A percentile compares a stretch with the other conserved stretches of the same genome.
These are phyloP conservation scores for Phytophthora ramorum DNA, from an alignment of 352 stramenopile species.

Conservation along the genomic window DNA sequence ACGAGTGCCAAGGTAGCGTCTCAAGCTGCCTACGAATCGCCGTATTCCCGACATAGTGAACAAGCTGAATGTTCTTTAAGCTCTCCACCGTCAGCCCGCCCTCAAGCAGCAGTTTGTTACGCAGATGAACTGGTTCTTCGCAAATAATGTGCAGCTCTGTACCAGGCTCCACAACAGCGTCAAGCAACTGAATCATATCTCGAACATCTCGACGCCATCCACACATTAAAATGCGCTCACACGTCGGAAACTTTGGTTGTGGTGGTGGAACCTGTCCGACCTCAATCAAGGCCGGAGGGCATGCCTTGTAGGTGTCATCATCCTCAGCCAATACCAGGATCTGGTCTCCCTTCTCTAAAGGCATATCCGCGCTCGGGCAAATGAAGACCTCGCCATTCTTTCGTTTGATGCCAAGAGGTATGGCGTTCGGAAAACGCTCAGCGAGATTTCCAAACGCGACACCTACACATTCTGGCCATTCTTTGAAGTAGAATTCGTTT, in stretches of 20 bases:
- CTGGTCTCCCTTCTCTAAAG: conserved; percentile 57
- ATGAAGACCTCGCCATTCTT: conserved; percentile 60
- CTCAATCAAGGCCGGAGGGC: conserved; percentile 39
- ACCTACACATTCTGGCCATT: conserved; percentile 77
- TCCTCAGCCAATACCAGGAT: conserved; percentile 86
- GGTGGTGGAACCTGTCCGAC: conserved; percentile 35
- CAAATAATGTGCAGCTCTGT: conserved; percentile 84
- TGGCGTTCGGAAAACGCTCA: conserved; percentile 81
- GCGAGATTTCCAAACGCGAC: conserved; percentile 64
- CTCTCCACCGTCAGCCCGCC: conserved; percentile 56
- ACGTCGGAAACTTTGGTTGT: conserved; percentile 15
- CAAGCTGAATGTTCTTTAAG: conserved; percentile 62
- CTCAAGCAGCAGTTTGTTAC: conserved; percentile 63
- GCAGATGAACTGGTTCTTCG: conserved; percentile 62
- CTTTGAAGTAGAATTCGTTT: conserved; percentile 88
- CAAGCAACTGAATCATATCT: conserved; percentile 83
- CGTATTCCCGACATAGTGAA: conserved; percentile 78
- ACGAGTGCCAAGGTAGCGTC: conserved; percentile 56
- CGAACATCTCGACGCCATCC: conserved; percentile 87
- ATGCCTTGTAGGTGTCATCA: conserved; percentile 83
- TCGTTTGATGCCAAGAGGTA: conserved; percentile 76
- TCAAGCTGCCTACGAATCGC: conserved; percentile 73
- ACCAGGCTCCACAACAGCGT: conserved; percentile 57
- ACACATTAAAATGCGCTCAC: conserved; percentile 80
- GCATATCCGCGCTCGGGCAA: conserved; percentile 36